A percentile compares a stretch with the other conserved stretches of the same genome.
Evolutionary conservation across 2,329 filamentous ascomycete species (phyloP).

Genomic region (Cladophialophora yegresii): DNA sequence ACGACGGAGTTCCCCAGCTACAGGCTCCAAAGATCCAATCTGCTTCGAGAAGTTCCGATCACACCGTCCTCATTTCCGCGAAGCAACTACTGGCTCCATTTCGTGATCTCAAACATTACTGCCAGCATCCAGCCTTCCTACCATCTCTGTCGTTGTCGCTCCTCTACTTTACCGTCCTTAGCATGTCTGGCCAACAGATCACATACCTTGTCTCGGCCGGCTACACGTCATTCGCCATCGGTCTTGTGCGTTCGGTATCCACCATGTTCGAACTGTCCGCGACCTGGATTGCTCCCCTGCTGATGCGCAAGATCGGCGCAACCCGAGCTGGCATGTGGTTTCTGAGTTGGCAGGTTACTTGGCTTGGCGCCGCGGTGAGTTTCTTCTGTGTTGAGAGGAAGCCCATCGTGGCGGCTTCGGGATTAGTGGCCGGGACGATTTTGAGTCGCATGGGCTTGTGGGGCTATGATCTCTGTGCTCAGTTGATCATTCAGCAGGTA

Average conservation of each 20-base stretch:
- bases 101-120: conserved; percentile 38
- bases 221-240: conserved; percentile 54
- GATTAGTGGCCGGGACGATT: conserved; percentile 55
- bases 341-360: conserved; percentile 66
- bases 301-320: conserved; percentile 56
- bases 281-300: conserved; percentile 55
- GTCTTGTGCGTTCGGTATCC: conserved; percentile 50
- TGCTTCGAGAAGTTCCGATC: not conserved
- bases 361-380: conserved; percentile 51
- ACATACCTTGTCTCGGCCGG: conserved; percentile 55
- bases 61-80: not conserved
- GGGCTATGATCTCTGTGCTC: conserved; percentile 63
- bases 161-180: conserved; percentile 58
- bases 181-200: conserved; percentile 58
- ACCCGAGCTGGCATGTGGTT: conserved; percentile 72
- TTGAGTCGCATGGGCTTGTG: conserved; percentile 63
- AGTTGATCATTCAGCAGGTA: conserved; percentile 58
- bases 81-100: not conserved
- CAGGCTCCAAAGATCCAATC: not conserved
- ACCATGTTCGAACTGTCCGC: conserved; percentile 57
- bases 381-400: conserved; percentile 47
- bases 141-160: conserved; percentile 55
- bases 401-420: conserved; percentile 46
- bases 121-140: conserved; percentile 42
- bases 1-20: not conserved